Evolutionary conservation across 768 basidiomycete species (phyloP).

Genomic region (Mycena filopes): DNA sequence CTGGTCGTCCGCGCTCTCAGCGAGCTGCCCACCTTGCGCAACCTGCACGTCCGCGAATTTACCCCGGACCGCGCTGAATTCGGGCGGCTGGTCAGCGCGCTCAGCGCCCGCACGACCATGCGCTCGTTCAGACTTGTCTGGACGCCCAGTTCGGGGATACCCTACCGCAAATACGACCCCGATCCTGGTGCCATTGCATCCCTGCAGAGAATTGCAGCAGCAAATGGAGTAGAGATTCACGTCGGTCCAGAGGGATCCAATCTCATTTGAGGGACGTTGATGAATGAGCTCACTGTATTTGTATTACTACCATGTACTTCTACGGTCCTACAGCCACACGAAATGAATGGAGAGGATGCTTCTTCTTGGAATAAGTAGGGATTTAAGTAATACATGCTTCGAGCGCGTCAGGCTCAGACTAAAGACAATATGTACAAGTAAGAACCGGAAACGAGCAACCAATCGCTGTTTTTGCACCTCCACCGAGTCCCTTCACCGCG

Average conservation of each 20-base stretch:
- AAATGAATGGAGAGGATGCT: background rate
- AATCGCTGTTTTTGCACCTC: constrained; percentile 8
- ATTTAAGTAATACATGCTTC: constrained; percentile 27
- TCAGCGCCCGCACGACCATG: background rate
- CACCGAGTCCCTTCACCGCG: constrained; percentile 56
- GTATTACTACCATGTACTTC: background rate
- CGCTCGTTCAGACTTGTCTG: background rate
- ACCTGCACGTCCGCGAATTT: background rate
- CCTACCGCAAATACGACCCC: no score
- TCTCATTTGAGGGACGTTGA: no score
- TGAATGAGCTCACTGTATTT: background rate
- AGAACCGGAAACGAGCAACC: constrained; percentile 12
- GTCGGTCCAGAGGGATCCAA: no score
- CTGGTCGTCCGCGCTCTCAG: background rate
- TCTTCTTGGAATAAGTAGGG: constrained; percentile 29
- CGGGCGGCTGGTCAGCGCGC: background rate
- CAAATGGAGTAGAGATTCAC: no score
- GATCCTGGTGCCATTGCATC: no score
- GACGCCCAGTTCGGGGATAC: no score
- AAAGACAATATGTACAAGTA: constrained; percentile 23
- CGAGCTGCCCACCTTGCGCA: background rate
- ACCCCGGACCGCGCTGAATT: background rate
- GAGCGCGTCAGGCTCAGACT: constrained; percentile 5
- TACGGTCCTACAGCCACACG: background rate
- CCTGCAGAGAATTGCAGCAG: no score